Conservation (phyloP, 2,329 filamentous ascomycete genomes). For the Saccharata proteae region DNA sequence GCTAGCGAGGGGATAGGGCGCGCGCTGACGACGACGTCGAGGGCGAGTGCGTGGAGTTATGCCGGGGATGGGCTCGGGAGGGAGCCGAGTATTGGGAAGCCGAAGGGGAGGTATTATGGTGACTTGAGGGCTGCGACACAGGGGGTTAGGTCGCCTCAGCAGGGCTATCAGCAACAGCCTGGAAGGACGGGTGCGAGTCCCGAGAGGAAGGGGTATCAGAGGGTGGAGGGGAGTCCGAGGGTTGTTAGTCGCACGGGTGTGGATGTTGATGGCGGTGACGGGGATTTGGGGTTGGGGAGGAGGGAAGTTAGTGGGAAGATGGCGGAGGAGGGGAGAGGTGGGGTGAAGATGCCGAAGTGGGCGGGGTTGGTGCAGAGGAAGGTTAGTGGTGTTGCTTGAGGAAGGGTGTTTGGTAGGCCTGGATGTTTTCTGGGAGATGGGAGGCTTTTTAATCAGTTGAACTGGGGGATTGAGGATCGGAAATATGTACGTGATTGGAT, state of each 20-base stretch:
- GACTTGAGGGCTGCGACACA: too few species aligned
- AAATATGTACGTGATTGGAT: too few species aligned
- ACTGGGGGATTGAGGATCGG: too few species aligned
- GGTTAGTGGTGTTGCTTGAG: slow-evolving; percentile 23
- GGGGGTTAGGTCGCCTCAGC: too few species aligned
- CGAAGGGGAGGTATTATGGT: too few species aligned
- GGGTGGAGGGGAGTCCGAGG: slow-evolving; percentile 24
- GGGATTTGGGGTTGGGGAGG: slow-evolving; percentile 20
- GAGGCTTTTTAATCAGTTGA: too few species aligned
- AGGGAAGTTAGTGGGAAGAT: slow-evolving; percentile 53
- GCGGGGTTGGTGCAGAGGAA: slow-evolving; percentile 25
- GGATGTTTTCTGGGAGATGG: too few species aligned
- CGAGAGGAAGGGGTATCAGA: slow-evolving; percentile 18
- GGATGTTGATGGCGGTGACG: slow-evolving; percentile 29
- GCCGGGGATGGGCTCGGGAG: too few species aligned
- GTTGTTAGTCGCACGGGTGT: slow-evolving; percentile 36
- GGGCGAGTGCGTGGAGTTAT: too few species aligned
- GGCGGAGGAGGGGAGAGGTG: slow-evolving; percentile 54
- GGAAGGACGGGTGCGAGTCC: slow-evolving; percentile 8
- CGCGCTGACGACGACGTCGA: slow-evolving; percentile 17
- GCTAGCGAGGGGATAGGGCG: slow-evolving; percentile 15
- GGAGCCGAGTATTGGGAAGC: too few species aligned
- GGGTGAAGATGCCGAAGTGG: slow-evolving; percentile 18
- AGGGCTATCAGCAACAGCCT: too few species aligned
- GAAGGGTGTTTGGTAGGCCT: not conserved